Conservation (phyloP, 192 early-diverging fungal genomes). For the Chytriomyces confervae region DNA sequence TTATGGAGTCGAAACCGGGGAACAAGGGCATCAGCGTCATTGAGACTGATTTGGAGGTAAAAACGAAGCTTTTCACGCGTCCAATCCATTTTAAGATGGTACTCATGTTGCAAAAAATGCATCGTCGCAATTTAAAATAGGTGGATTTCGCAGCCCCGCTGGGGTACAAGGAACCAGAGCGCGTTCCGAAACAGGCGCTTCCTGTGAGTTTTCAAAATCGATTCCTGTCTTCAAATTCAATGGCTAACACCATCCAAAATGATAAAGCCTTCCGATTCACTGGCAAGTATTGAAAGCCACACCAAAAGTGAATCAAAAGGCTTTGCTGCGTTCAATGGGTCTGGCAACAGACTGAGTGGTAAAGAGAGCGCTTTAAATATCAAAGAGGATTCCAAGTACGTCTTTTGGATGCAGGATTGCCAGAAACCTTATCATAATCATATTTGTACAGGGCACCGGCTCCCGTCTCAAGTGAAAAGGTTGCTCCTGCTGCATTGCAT, state of each 20-base stretch:
- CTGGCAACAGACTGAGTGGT: constrained; percentile 56
- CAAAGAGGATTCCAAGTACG: constrained; percentile 13
- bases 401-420: not conserved
- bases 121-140: constrained; percentile 25
- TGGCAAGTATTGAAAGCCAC: constrained; percentile 52
- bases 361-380: constrained; percentile 36
- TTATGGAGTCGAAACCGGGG: constrained; percentile 86
- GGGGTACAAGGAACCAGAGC: constrained; percentile 91
- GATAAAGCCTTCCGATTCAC: constrained; percentile 32
- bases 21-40: constrained; percentile 85
- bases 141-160: constrained; percentile 96
- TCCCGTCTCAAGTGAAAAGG: constrained; percentile 18
- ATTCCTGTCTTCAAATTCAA: not conserved
- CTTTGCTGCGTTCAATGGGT: constrained; percentile 58
- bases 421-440: not conserved
- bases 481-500: constrained; percentile 71
- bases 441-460: not conserved
- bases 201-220: constrained; percentile 3
- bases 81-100: no score
- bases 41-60: constrained; percentile 94
- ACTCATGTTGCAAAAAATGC: no score
- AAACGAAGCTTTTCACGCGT: no score
- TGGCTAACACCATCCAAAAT: not conserved
- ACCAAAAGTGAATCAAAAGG: constrained; percentile 40
- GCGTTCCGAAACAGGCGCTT: constrained; percentile 16